Conservation (phyloP, 2,329 filamentous ascomycete species). For the Fonsecaea pugnacius region DNA sequence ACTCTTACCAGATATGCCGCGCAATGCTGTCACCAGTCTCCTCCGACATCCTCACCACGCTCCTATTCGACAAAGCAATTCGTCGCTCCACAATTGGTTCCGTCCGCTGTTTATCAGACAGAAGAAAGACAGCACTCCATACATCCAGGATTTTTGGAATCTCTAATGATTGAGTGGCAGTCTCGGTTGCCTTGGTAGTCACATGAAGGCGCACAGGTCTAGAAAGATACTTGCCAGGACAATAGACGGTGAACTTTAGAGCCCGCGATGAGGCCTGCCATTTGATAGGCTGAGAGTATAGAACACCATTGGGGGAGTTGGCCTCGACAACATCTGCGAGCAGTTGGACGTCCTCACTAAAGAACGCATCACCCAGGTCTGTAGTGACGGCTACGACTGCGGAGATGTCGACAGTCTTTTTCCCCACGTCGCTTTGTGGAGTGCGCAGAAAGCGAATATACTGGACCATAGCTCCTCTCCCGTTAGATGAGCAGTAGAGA, state of each 20-base stretch:
- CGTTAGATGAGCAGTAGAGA: not conserved
- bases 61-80: constrained; percentile 50
- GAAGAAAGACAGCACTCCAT: constrained; percentile 57
- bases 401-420: constrained; percentile 51
- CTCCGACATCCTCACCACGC: constrained; percentile 62
- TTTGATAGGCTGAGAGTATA: constrained; percentile 48
- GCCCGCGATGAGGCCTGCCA: constrained; percentile 53
- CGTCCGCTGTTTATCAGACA: constrained; percentile 48
- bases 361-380: constrained; percentile 69
- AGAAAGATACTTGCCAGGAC: constrained; percentile 32
- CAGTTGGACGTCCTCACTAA: constrained; percentile 54
- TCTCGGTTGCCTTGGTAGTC: constrained; percentile 28
- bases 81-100: constrained; percentile 61
- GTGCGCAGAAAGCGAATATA: constrained; percentile 72
- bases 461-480: constrained; percentile 53
- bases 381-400: constrained; percentile 68
- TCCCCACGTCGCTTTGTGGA: constrained; percentile 54
- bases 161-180: constrained; percentile 17
- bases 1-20: constrained; percentile 67
- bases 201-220: constrained; percentile 36
- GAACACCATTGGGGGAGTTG: constrained; percentile 41
- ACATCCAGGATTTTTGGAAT: constrained; percentile 59
- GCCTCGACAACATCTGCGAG: constrained; percentile 31
- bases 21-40: constrained; percentile 75
- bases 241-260: constrained; percentile 49